These are phyloP conservation scores for Clathrus columnatus DNA, from an alignment of 768 basidiomycete species.

Conservation along the genomic window DNA sequence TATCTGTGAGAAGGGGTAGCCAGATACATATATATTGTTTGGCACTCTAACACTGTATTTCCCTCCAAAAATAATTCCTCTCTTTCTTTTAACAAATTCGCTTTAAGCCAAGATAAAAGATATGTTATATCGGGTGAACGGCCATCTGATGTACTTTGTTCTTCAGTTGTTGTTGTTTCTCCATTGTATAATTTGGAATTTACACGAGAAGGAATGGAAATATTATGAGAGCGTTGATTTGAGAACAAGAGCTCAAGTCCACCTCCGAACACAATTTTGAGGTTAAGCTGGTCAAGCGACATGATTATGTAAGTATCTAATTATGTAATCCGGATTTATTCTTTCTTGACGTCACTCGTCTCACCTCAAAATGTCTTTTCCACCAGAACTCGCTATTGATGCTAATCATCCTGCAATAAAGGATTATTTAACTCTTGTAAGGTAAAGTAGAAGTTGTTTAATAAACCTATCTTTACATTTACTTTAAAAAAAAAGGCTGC, in stretches of 20 bases:
- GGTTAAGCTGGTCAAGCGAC: constrained; percentile 18
- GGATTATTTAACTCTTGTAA: constrained; percentile 57
- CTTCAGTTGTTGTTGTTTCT: not conserved
- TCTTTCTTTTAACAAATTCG: constrained; percentile 73
- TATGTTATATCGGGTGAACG: constrained; percentile 55
- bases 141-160: not conserved
- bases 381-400: constrained; percentile 47
- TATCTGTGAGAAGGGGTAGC: constrained; percentile 20
- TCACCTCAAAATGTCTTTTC: constrained; percentile 8
- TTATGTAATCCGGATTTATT: not conserved
- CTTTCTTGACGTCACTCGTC: not conserved
- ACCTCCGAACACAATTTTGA: constrained; percentile 75
- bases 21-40: not conserved
- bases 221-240: constrained; percentile 49
- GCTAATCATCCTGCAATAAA: constrained; percentile 49
- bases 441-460: constrained; percentile 28
- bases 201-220: constrained; percentile 45
- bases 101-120: constrained; percentile 70
- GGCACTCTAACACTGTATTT: constrained; percentile 62
- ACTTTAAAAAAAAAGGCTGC: constrained; percentile 42
- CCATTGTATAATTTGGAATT: constrained; percentile 6
- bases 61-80: constrained; percentile 86
- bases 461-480: not conserved
- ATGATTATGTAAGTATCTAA: not conserved
- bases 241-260: constrained; percentile 82